Evolutionary conservation across 2,329 filamentous ascomycete species (phyloP), one percentile per base, ranked within the genome.

Genomic region (Fusarium sp.): DNA sequence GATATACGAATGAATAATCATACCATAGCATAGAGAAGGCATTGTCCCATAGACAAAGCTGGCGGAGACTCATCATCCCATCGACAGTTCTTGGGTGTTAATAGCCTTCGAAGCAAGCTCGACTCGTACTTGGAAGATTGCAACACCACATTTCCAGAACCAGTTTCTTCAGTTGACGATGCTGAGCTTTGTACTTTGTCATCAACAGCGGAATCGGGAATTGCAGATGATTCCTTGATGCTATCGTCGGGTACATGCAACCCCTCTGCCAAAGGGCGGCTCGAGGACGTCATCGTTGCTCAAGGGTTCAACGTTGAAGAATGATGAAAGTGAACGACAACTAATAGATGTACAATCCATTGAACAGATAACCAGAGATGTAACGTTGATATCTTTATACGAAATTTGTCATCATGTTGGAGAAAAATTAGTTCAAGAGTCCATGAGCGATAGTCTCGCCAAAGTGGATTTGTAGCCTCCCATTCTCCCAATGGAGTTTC

Each of bases 11-110:
- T 7, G n/a, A 6, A 14, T n/a, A 3, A 17, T 72, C 79, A 68
- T 70, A 86, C 91, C 73, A 91, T 85, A 2, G 86, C 90, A 66
- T 94, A 93, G 2, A 95, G 79, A 4, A 94, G 76, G 73, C 95
- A 95, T 75, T 93, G 81, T 4, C 83, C 81, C 71, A 93, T 80
- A 2, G 87, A 91, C 78, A 95, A 93, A 33, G 85, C 82, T 0
- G 91, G 91, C 9, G 92, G 92, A 56, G 87, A 84, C 1, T 87
- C 77, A 0, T 89, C 85, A 70, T 93, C 85, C 81, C 90, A 95
- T 45, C 92, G 88, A 76, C 91, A 92, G 69, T 86, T 84, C 53
- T 83, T 83, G 1, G 92, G 92, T 36, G 87, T 88, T 85, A 69
- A 44, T 24, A 68, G 9, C 17, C 73, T 70, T 20, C 63, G 70